Evolutionary conservation across 495 filamentous ascomycete genomes (phyloP), one percentile per base, ranked within the genome.

Genomic region (Hyphodiscus hymeniophilus): DNA sequence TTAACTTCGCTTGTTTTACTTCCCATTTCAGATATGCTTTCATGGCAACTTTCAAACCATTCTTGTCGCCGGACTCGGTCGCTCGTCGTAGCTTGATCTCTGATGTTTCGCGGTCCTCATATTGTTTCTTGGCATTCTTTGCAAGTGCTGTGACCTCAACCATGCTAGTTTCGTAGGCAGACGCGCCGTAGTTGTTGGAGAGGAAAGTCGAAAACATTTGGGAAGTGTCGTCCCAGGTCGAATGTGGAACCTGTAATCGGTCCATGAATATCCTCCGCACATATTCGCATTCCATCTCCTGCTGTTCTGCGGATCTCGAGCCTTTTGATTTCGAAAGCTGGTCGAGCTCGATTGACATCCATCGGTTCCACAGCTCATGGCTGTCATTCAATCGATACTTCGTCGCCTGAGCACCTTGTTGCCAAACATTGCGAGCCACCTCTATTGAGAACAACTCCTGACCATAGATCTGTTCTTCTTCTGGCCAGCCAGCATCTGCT

Each of bases 11-110:
- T 63, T 82, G 81, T 42, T 56, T 67, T 46, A 81, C 66, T 68
- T 98, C 92, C 84, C 84, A 95, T 18, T 85, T 77, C 16, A 96
- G 69, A 57, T 98, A 98, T 49, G 89, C 77, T 17, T 64, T 62
- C 66, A 79, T 85, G n/a, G 71, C 65, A 16, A 63, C 54, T 66
- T 74, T 81, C 51, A 83, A 69, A 2, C 69, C 69, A 4, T 71
- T 70, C 22, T 65, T 60, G 45, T 91, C 82, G 40, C 70, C 70
- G 3, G 76, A 65, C 49, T 79, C 71, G 22, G 62, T 53, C 17
- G 82, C 84, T 41, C 74, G 70, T 35, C 67, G 72, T 30, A 96
- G 66, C 42, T 73, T 73, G 43, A 80, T 60, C 66, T 98, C 92
- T 55, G 78, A 80, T 11, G 73, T 65, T 55, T 91, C 86, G 24